Conservation (phyloP, 768 basidiomycete species). For the Trametes punicea region DNA sequence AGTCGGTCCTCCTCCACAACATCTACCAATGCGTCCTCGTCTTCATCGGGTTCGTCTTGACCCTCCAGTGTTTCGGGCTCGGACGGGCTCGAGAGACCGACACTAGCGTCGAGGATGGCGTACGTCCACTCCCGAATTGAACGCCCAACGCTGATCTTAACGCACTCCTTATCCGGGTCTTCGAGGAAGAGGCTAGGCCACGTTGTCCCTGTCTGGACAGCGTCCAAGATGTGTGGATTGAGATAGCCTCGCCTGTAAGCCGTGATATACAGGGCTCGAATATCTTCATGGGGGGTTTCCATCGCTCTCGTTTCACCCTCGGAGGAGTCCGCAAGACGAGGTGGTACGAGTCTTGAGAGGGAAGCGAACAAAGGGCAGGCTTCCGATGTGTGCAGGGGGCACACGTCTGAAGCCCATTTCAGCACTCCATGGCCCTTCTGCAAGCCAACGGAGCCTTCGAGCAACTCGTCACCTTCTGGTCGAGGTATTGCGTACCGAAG, state of each 20-base stretch:
- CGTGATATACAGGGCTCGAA: constrained; percentile 41
- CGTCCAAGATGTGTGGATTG: constrained; percentile 55
- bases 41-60: constrained; percentile 55
- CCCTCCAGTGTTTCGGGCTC: constrained; percentile 32
- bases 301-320: constrained; percentile 19
- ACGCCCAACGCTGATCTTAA: constrained; percentile 57
- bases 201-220: constrained; percentile 57
- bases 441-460: background rate
- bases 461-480: constrained; percentile 36
- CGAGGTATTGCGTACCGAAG: constrained; percentile 76
- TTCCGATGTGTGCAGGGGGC: constrained; percentile 58
- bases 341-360: constrained; percentile 36
- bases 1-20: constrained; percentile 28
- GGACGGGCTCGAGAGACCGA: constrained; percentile 49
- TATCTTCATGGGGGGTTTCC: background rate
- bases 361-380: constrained; percentile 52
- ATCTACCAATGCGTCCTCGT: constrained; percentile 29
- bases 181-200: constrained; percentile 79
- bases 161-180: constrained; percentile 69
- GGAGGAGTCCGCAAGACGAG: constrained; percentile 15
- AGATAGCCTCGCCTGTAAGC: constrained; percentile 63
- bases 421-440: background rate
- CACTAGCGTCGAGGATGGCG: constrained; percentile 61
- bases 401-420: constrained; percentile 55
- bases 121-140: constrained; percentile 65